These are phyloP conservation scores for Suillus paluster DNA, from an alignment of 768 basidiomycete species.

Conservation along the genomic window DNA sequence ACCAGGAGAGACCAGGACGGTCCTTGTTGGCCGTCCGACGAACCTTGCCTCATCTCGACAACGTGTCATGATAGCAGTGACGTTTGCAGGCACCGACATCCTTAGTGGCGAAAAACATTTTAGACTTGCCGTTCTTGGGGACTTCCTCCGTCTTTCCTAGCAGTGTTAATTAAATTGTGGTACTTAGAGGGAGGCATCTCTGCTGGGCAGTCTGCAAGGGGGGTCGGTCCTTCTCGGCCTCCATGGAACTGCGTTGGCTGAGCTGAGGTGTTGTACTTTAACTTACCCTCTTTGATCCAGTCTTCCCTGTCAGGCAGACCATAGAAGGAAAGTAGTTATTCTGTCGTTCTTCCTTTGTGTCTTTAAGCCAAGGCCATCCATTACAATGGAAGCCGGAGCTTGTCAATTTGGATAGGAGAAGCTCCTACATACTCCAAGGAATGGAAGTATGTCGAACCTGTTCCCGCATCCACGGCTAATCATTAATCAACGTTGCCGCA, in stretches of 20 bases:
- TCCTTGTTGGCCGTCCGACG: background rate
- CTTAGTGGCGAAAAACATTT: conserved; percentile 3
- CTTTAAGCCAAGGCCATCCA: background rate
- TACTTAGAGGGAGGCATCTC: background rate
- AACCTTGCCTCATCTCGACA: background rate
- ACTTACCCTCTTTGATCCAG: background rate
- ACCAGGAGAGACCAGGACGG: background rate
- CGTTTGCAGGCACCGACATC: conserved; percentile 6
- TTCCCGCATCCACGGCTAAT: background rate
- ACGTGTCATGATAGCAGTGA: conserved; percentile 1
- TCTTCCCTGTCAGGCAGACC: background rate
- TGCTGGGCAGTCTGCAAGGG: background rate
- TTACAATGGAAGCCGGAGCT: conserved; percentile 1
- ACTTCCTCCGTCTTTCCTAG: background rate
- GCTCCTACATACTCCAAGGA: background rate
- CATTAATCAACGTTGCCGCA: background rate
- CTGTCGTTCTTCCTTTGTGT: background rate
- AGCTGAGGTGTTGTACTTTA: background rate
- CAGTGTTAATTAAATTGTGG: background rate
- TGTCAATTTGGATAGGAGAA: background rate
- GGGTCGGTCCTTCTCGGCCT: background rate
- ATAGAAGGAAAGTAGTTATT: background rate
- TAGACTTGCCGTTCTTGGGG: background rate
- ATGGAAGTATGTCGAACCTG: background rate
- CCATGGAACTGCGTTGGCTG: background rate